Evolutionary conservation across 2,329 filamentous ascomycete species (phyloP), one percentile per base, ranked within the genome.

Genomic region (Xylariaceae sp.): DNA sequence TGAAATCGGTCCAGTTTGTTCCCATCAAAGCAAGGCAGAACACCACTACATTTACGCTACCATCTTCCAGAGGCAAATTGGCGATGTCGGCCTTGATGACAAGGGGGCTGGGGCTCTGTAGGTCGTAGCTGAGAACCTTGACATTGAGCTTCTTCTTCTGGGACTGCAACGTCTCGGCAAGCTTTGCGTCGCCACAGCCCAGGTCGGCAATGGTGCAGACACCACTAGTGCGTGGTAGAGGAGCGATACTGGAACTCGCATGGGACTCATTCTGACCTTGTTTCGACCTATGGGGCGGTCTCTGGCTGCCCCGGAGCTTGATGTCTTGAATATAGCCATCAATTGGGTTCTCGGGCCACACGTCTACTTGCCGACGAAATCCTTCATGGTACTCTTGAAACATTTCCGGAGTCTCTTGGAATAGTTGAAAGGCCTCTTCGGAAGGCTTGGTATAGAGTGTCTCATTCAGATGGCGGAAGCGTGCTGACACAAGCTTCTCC

Each of bases 21-120:
- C 93, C 93, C 93, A 98, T 98, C 44, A 98, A 79, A 37, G 91
- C 93, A 24, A 98, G 77, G 64, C 93, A 98, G 72, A 97, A 97
- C 53, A 98, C 83, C 37, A 87, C 87, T 4, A 98, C 76, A 63
- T 98, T 89, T 47, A 89, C 82, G 47, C 78, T 81, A 34, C 81
- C 83, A 52, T 90, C 82, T 4, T 72, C 71, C 0, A 95, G 69
- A 0, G 91, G 91, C 2, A 98, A 71, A 45, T 85, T 78, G 22
- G 89, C 85, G 39, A 97, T 93, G 66, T 98, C 93, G 12, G 93
- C 89, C 48, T 84, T 81, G 1, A 87, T 95, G 48, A 98, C 86
- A 16, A 89, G 77, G 15, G 80, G 73, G 43, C 79, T 80, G 4
- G 87, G 83, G 39, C 81, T 82, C 53, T 93, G 87, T 22, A 98